Evolutionary conservation across 495 filamentous ascomycete species (phyloP), one percentile per base, ranked within the genome.

Genomic region (Trichoderma asperelloides): DNA sequence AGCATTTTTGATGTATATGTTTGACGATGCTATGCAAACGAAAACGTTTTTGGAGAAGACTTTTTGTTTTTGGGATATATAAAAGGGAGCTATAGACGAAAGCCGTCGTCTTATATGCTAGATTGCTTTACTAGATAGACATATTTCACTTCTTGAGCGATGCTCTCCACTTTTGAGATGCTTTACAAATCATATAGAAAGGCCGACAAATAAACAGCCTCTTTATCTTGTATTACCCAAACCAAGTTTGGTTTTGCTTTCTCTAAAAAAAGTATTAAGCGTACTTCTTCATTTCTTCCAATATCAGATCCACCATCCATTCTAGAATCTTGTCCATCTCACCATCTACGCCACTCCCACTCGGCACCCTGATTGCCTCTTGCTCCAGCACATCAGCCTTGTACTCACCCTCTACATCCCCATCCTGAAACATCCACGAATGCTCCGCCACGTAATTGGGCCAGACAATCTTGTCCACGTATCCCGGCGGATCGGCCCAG

Each of bases 381-480:
- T 74, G 69, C 65, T 70, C 66, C 30, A 85, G 64, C 5, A 82
- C 75, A 3, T 73, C 75, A n/a, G 71, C 70, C 60, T 84, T 78
- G 37, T 86, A 45, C 63, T 72, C 68, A 3, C 81, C 84, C 62
- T 88, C 82, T 0, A 88, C 87, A 74, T 90, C 82, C 3, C 84
- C 86, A 25, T 78, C 78, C 67, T 87, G 70, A 75, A 97, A 90
- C 70, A 97, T 76, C 79, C 88, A 92, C 66, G 78, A 75, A 79
- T 98, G 92, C 74, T 89, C 84, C 70, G 81, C 79, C 25, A 89
- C 91, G 75, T 96, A 98, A 68, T 92, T 90, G 33, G 93, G 93
- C 95, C 95, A 98, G 3, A 98, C 95, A 66, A 98, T 84, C 77
- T 89, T 84, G 71, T 98, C 95, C 60, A 97, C 92, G 77, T 97